Evolutionary conservation across 176 grass and related monocot species (phyloP).

Genomic region (Carex pumila): DNA sequence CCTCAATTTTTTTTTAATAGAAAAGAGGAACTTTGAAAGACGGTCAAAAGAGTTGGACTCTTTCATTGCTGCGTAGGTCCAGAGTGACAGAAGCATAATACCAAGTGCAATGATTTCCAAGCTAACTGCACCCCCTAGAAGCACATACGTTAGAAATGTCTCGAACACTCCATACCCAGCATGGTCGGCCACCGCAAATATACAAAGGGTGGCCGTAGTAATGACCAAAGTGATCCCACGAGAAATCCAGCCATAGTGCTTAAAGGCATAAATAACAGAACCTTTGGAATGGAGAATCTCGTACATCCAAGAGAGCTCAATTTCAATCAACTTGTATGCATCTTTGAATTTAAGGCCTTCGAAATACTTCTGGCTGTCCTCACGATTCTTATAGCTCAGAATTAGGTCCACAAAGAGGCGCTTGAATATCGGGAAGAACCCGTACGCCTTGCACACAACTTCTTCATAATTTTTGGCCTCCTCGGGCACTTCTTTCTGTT

Average conservation of each 20-base stretch:
- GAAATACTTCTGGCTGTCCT: slow-evolving; percentile 18
- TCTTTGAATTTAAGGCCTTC: neutral
- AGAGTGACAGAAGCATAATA: slow-evolving; percentile 9
- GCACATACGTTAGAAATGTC: neutral
- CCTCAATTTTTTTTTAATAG: neutral
- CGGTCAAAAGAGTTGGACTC: neutral
- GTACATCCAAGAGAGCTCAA: slow-evolving; percentile 32
- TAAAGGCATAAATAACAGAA: too few species aligned
- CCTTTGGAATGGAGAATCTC: slow-evolving; percentile 31
- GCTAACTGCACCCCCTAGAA: neutral
- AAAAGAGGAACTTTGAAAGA: neutral
- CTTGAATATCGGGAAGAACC: slow-evolving; percentile 40
- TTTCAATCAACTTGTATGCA: slow-evolving; percentile 31
- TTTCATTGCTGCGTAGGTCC: neutral
- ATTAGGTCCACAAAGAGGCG: slow-evolving; percentile 49
- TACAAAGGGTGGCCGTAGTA: too few species aligned
- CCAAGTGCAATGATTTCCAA: neutral
- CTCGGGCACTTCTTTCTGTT: too few species aligned
- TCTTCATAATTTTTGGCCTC: neutral
- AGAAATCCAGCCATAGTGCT: slow-evolving; percentile 25
- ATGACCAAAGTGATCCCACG: slow-evolving; percentile 18
- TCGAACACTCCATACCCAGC: too few species aligned
- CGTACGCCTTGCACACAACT: slow-evolving; percentile 14
- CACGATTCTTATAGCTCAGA: slow-evolving; percentile 41
- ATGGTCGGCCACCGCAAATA: too few species aligned